These are phyloP conservation scores for Neonectria ditissima DNA, from an alignment of 2,329 filamentous ascomycete genomes.

Conservation along the genomic window DNA sequence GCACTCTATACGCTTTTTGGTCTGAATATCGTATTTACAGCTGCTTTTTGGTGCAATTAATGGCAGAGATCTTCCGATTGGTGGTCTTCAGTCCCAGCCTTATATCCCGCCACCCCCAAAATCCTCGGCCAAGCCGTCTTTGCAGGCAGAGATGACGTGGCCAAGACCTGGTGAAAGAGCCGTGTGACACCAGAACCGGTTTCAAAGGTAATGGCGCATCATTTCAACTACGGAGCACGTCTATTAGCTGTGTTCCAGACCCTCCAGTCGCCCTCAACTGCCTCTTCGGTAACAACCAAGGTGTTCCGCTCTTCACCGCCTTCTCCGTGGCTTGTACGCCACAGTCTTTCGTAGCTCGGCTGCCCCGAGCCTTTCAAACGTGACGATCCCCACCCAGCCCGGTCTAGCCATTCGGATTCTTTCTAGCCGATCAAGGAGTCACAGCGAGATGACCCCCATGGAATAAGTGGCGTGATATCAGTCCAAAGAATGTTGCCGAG, in stretches of 20 bases:
- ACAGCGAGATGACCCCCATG: background rate
- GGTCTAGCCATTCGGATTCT: background rate
- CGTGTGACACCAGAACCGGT: background rate
- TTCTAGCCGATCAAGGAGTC: background rate
- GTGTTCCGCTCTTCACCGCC: background rate
- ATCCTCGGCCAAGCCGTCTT: background rate
- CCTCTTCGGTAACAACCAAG: no score
- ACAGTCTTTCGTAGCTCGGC: background rate
- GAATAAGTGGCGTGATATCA: background rate
- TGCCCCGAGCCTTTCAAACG: background rate
- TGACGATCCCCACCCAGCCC: background rate
- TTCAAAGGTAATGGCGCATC: background rate
- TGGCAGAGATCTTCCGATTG: background rate
- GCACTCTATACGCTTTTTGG: background rate
- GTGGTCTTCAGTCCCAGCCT: background rate
- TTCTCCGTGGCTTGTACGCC: background rate
- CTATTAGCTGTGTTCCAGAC: background rate
- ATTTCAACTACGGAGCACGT: background rate
- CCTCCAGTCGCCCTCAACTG: background rate
- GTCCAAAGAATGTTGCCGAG: no score
- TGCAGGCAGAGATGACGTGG: background rate
- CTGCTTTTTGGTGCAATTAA: background rate
- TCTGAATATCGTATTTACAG: background rate
- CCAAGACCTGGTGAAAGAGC: background rate
- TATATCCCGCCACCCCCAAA: background rate